Evolutionary conservation across 768 basidiomycete genomes (phyloP).

Genomic region (Lactifluus pinguis): DNA sequence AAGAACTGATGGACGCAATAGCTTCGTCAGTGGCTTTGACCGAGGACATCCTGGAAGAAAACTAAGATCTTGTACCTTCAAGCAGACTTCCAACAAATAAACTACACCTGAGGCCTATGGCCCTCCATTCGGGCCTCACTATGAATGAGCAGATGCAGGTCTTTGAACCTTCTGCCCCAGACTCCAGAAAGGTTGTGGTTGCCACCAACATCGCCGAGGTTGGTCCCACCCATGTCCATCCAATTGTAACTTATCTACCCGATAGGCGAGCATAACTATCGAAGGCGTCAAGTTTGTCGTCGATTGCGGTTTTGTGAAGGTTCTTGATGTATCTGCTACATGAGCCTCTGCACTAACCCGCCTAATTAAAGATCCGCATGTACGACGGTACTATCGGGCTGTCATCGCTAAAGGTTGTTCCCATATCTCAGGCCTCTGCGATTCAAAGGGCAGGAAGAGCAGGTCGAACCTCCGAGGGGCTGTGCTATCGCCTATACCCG

Average conservation of each 20-base stretch:
- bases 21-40: conserved; percentile 6
- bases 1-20: conserved; percentile 64
- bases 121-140: conserved; percentile 83
- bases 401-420: conserved; percentile 74
- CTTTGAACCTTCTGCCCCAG: conserved; percentile 68
- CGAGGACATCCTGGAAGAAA: conserved; percentile 5
- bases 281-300: conserved; percentile 92
- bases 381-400: conserved; percentile 84
- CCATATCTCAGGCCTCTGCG: conserved; percentile 82
- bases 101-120: conserved; percentile 52
- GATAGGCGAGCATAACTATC: conserved; percentile 89
- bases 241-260: neutral
- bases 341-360: neutral
- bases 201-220: conserved; percentile 96
- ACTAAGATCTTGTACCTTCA: neutral
- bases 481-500: conserved; percentile 89
- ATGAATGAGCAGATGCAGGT: conserved; percentile 82
- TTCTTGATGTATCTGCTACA: conserved; percentile 23
- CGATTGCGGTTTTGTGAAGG: conserved; percentile 94
- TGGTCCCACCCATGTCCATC: conserved; percentile 8
- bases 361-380: conserved; percentile 58
- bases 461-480: conserved; percentile 84
- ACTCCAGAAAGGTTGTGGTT: conserved; percentile 81
- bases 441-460: conserved; percentile 92
- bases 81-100: conserved; percentile 45